These are phyloP conservation scores for Talaromyces liani DNA, from an alignment of 495 filamentous ascomycete species.

Conservation along the genomic window DNA sequence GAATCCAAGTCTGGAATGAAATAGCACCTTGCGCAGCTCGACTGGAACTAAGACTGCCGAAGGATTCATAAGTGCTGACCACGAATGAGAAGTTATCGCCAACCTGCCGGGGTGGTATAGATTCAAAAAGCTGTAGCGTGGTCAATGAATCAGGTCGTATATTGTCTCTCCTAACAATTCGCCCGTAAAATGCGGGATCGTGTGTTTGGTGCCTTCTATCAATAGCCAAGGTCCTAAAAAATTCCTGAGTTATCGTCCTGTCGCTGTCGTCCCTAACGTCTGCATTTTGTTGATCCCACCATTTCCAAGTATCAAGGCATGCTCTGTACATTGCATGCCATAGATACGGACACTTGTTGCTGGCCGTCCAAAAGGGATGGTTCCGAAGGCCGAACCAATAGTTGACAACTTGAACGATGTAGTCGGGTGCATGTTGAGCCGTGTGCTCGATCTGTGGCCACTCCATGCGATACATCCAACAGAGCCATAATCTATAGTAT, in stretches of 20 bases:
- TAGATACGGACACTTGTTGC: neutral
- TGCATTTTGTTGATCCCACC: neutral
- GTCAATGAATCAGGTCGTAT: no score
- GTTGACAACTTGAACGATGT: neutral
- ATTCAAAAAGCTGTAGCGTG: neutral
- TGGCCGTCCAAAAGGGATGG: neutral
- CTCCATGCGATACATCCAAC: conserved; percentile 4
- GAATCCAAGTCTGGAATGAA: neutral
- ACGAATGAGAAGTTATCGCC: neutral
- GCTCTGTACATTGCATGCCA: conserved; percentile 1
- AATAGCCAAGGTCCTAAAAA: no score
- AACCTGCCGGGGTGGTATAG: neutral
- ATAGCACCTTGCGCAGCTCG: neutral
- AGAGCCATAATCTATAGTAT: neutral
- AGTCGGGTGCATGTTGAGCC: neutral
- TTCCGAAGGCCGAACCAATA: neutral
- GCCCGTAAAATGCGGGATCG: no score
- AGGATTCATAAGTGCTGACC: neutral
- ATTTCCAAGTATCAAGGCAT: neutral
- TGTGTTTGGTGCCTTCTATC: no score
- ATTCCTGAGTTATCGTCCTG: no score
- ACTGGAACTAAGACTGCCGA: neutral
- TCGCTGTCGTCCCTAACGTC: neutral
- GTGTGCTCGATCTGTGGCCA: neutral
- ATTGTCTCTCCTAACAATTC: no score